These are phyloP conservation scores for Zoysia pacifica DNA, from an alignment of 176 grass and related monocot species.

Conservation along the genomic window DNA sequence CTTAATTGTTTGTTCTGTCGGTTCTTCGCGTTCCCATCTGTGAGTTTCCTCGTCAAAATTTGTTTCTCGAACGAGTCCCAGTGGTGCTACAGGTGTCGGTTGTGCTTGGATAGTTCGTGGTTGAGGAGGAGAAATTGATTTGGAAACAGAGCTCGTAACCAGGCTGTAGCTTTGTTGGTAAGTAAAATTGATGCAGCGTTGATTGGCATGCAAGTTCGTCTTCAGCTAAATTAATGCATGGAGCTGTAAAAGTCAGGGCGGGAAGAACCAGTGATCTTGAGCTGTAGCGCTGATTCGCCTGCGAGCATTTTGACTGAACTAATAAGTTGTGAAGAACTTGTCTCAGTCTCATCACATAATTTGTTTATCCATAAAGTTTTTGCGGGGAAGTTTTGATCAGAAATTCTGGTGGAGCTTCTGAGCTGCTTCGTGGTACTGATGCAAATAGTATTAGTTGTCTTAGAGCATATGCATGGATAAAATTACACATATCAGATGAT, in stretches of 20 bases:
- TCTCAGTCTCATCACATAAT: background rate
- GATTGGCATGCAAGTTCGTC: constrained; percentile 16
- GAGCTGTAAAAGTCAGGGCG: background rate
- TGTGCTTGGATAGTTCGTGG: background rate
- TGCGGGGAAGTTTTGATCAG: too few species aligned
- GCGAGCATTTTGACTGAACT: background rate
- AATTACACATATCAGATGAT: background rate
- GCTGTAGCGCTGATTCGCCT: background rate
- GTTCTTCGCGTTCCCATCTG: background rate
- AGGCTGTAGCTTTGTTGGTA: background rate
- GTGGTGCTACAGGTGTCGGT: background rate
- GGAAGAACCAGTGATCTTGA: background rate
- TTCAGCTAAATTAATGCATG: constrained; percentile 5
- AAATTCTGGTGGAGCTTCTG: background rate
- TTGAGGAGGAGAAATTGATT: background rate
- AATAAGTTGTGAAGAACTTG: background rate
- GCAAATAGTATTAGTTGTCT: background rate
- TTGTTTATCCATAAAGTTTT: background rate
- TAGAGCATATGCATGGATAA: constrained; percentile 21
- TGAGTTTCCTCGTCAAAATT: background rate
- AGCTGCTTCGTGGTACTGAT: constrained; percentile 3
- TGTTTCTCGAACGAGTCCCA: background rate
- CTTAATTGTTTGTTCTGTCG: constrained; percentile 1
- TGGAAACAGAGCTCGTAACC: background rate
- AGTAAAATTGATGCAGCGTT: background rate